A percentile compares a stretch with the other conserved stretches of the same genome.
These are phyloP conservation scores for Trichoderma endophyticum DNA, from an alignment of 2,329 filamentous ascomycete genomes.

Conservation along the genomic window DNA sequence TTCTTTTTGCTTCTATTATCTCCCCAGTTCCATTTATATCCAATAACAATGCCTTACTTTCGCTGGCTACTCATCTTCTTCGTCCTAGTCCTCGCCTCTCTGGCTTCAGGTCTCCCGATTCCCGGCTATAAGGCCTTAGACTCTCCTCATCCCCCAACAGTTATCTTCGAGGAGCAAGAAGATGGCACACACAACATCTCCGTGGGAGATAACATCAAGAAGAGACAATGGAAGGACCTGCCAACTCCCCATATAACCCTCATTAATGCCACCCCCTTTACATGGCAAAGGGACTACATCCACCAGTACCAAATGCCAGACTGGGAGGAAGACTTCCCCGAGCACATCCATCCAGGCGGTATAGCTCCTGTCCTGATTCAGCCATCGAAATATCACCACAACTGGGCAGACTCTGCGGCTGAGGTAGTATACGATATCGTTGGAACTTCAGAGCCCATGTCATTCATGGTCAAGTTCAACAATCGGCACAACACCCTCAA, in stretches of 20 bases:
- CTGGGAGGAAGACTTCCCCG: constrained; percentile 26
- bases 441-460: constrained; percentile 27
- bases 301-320: constrained; percentile 23
- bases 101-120: not conserved
- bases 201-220: not conserved
- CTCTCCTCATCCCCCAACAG: not conserved
- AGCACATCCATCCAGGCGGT: constrained; percentile 29
- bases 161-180: not conserved
- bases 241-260: constrained; percentile 23
- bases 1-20: not conserved
- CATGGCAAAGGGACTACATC: constrained; percentile 25
- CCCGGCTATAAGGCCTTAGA: not conserved
- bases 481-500: constrained; percentile 14
- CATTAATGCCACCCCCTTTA: constrained; percentile 36
- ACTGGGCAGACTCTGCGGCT: constrained; percentile 25
- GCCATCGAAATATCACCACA: not conserved
- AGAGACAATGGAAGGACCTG: constrained; percentile 12
- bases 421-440: constrained; percentile 31
- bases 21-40: not conserved
- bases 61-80: not conserved
- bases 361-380: constrained; percentile 16
- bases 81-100: not conserved
- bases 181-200: not conserved
- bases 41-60: not conserved
- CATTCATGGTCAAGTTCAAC: constrained; percentile 28